Conservation (phyloP, 2,329 filamentous ascomycete species). For the Colletotrichum spinosum region DNA sequence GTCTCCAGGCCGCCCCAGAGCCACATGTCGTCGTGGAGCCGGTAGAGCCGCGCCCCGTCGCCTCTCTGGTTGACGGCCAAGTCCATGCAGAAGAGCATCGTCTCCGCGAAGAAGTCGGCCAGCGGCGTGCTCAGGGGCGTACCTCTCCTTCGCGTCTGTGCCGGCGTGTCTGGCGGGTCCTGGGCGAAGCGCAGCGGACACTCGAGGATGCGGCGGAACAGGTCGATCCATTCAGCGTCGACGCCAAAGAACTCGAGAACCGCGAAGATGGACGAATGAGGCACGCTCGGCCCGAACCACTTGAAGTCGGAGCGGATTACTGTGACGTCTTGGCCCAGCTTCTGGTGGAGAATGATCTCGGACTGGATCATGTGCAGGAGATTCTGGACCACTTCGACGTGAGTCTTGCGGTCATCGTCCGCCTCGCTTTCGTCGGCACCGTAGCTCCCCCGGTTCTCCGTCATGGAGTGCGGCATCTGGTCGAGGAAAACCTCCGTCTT, state of each 20-base stretch:
- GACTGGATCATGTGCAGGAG: constrained; percentile 68
- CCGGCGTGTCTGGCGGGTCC: constrained; percentile 56
- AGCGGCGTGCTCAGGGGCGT: constrained; percentile 67
- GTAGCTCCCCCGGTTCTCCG: constrained; percentile 52
- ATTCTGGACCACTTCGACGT: constrained; percentile 63
- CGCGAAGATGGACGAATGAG: constrained; percentile 65
- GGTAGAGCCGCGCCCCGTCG: constrained; percentile 63
- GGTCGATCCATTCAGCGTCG: constrained; percentile 60
- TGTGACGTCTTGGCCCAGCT: constrained; percentile 60
- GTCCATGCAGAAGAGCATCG: constrained; percentile 71
- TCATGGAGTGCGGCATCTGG: constrained; percentile 58
- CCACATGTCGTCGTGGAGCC: constrained; percentile 74
- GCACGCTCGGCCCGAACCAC: constrained; percentile 67
- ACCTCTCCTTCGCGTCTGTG: constrained; percentile 61
- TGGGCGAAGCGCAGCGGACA: constrained; percentile 63
- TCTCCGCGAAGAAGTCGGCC: constrained; percentile 67
- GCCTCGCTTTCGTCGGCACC: constrained; percentile 48
- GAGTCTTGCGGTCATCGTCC: constrained; percentile 51
- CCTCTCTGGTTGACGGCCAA: constrained; percentile 69
- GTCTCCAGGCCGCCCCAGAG: constrained; percentile 66
- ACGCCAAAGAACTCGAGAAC: constrained; percentile 68
- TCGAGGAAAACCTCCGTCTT: constrained; percentile 63
- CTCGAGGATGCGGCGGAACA: constrained; percentile 66
- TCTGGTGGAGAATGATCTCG: constrained; percentile 63
- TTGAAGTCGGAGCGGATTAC: constrained; percentile 69